A percentile compares a stretch with the other conserved stretches of the same genome.
Conservation (phyloP, 1,284 basidiomycete genomes). For the Cryptococcus sp. region DNA sequence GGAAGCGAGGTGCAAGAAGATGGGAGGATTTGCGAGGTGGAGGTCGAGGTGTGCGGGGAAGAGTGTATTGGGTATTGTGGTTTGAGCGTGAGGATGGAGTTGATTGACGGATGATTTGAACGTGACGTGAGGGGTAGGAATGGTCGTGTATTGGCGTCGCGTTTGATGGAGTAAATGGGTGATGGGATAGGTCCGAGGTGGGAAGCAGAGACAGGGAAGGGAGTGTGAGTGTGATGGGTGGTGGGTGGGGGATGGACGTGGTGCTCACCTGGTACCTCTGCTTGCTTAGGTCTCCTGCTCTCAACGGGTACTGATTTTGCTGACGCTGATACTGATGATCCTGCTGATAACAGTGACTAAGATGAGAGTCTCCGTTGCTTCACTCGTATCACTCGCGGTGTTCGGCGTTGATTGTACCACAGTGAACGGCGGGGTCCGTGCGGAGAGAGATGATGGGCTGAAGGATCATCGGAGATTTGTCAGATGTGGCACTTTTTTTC, state of each 20-base stretch:
- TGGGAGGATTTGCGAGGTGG: neutral
- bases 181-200: constrained; percentile 9
- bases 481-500: constrained; percentile 8
- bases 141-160: neutral
- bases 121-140: neutral
- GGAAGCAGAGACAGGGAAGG: constrained; percentile 1
- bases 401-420: too few relatives aligned
- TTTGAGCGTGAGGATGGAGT: constrained; percentile 5
- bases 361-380: too few relatives aligned
- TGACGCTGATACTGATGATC: too few relatives aligned
- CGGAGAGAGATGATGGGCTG: neutral
- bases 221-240: constrained; percentile 2
- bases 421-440: too few relatives aligned
- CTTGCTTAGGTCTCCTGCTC: too few relatives aligned
- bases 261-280: neutral
- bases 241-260: neutral
- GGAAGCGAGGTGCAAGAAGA: neutral
- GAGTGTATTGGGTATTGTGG: neutral
- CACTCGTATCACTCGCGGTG: too few relatives aligned
- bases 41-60: neutral
- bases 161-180: constrained; percentile 9
- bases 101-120: neutral
- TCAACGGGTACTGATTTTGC: too few relatives aligned
- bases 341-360: too few relatives aligned
- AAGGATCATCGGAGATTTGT: constrained; percentile 5